A percentile compares a stretch with the other conserved stretches of the same genome.
Evolutionary conservation across 2,329 filamentous ascomycete species (phyloP).

Genomic region (Aureobasidium sp.): DNA sequence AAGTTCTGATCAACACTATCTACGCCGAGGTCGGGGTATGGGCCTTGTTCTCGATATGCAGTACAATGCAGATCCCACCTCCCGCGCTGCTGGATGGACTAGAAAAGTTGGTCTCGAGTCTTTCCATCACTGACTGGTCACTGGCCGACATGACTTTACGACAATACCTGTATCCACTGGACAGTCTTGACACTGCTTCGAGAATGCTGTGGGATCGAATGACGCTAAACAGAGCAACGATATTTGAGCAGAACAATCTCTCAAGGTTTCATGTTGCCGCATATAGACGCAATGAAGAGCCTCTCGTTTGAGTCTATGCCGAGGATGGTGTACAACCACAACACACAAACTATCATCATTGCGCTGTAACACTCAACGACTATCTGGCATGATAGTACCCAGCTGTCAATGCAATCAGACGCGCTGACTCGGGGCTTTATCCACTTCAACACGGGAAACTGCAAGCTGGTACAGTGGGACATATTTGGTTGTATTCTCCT

Average conservation of each 20-base stretch:
- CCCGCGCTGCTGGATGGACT: not conserved
- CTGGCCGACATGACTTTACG: not conserved
- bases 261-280: not conserved
- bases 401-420: no score
- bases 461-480: no score
- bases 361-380: not conserved
- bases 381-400: no score
- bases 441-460: no score
- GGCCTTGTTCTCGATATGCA: constrained; percentile 19
- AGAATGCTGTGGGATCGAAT: not conserved
- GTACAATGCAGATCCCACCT: not conserved
- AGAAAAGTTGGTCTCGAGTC: not conserved
- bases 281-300: not conserved
- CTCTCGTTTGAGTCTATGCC: not conserved
- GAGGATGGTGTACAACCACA: no score
- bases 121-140: not conserved
- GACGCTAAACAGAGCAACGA: not conserved
- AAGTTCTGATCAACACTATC: constrained; percentile 18
- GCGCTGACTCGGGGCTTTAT: no score
- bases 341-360: not conserved
- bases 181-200: not conserved
- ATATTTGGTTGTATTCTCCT: no score
- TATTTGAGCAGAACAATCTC: not conserved
- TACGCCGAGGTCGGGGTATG: constrained; percentile 20
- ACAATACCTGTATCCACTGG: not conserved